These are phyloP conservation scores for Hyaloscypha hepaticicola DNA, from an alignment of 495 filamentous ascomycete genomes.

Conservation along the genomic window DNA sequence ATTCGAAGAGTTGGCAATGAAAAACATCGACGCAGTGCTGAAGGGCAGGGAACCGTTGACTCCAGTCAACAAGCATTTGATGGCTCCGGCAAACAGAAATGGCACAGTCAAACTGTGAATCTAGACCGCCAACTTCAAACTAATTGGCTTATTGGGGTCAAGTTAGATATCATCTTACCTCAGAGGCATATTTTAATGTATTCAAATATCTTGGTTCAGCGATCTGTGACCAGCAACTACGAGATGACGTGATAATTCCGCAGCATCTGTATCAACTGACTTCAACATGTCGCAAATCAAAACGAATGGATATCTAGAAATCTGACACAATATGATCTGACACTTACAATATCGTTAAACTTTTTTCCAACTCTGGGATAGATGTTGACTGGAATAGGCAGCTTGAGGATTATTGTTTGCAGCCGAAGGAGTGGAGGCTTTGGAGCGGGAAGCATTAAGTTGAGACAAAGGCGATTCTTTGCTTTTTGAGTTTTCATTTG, in stretches of 20 bases:
- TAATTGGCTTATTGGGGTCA: background rate
- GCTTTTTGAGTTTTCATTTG: too few species aligned
- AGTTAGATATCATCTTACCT: background rate
- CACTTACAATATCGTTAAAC: too few species aligned
- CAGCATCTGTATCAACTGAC: too few species aligned
- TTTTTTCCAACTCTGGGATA: too few species aligned
- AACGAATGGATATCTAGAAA: too few species aligned
- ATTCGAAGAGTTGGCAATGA: slow-evolving; percentile 72
- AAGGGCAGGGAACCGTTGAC: slow-evolving; percentile 55
- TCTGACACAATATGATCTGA: too few species aligned
- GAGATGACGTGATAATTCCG: background rate
- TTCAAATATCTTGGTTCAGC: background rate
- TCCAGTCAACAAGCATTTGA: slow-evolving; percentile 60
- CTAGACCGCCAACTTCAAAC: background rate
- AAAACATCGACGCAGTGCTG: slow-evolving; percentile 65
- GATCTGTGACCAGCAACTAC: background rate
- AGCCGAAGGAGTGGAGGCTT: too few species aligned
- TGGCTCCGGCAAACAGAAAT: slow-evolving; percentile 26
- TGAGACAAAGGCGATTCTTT: too few species aligned
- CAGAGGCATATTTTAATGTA: background rate
- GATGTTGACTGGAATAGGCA: too few species aligned
- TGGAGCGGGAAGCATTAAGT: too few species aligned
- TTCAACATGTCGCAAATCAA: too few species aligned
- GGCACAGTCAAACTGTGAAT: background rate
- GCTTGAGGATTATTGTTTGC: too few species aligned